Percentiles rank a stretch among this genome's conserved stretches.
Evolutionary conservation across 495 filamentous ascomycete genomes (phyloP).

Genomic region (Daldinia concentrica): DNA sequence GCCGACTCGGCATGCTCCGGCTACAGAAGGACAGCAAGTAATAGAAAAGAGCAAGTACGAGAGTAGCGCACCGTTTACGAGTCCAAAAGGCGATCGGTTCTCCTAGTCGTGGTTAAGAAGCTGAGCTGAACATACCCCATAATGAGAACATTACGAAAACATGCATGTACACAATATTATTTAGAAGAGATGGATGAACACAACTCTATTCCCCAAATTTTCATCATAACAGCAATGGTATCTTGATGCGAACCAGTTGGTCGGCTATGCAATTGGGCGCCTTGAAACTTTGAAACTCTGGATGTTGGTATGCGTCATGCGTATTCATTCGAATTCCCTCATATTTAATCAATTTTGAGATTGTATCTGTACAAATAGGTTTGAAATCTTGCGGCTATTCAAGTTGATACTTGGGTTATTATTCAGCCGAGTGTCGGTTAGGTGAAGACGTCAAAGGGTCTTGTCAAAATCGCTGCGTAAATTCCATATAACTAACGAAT

Average conservation of each 20-base stretch:
- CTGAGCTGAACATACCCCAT: slow-evolving; percentile 16
- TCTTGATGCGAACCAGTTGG: slow-evolving; percentile 5
- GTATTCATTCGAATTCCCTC: neutral
- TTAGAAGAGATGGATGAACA: neutral
- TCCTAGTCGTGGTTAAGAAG: slow-evolving; percentile 45
- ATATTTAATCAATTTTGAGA: neutral
- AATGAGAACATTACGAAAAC: slow-evolving; percentile 27
- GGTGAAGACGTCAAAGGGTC: slow-evolving; percentile 17
- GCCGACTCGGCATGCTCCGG: slow-evolving; percentile 81
- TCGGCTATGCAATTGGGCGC: neutral
- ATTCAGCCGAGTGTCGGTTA: neutral
- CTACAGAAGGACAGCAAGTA: slow-evolving; percentile 73
- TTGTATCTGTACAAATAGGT: neutral
- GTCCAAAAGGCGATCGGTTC: slow-evolving; percentile 86
- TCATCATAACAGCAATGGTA: neutral
- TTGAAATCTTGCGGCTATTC: neutral
- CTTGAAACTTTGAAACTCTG: neutral
- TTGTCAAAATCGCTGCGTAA: neutral
- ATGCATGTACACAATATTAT: slow-evolving; percentile 27
- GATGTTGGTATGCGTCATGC: slow-evolving; percentile 13
- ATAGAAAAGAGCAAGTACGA: slow-evolving; percentile 92
- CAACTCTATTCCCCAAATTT: slow-evolving; percentile 18
- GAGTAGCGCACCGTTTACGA: slow-evolving; percentile 70
- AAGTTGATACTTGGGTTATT: neutral
- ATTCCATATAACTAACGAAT: neutral